Percentiles rank a stretch among this genome's conserved stretches.
These are phyloP conservation scores for Orychophragmus violaceus DNA, from an alignment of 345 rosid species.

Conservation along the genomic window DNA sequence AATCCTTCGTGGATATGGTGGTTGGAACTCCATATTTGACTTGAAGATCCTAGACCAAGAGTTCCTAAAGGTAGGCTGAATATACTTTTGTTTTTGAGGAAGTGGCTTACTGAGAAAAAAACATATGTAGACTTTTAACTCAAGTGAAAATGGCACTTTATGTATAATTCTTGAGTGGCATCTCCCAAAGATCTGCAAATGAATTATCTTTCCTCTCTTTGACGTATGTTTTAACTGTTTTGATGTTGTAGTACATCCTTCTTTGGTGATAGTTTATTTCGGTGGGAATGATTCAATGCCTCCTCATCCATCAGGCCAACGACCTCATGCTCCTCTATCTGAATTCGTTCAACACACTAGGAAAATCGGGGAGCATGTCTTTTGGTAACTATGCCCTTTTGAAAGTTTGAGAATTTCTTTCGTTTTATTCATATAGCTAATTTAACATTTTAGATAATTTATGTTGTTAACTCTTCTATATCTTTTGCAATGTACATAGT, in stretches of 20 bases:
- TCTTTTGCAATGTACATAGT: conserved; percentile 40
- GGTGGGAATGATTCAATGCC: conserved; percentile 86
- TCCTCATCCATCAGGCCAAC: conserved; percentile 55
- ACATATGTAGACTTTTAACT: background rate
- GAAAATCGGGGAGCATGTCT: conserved; percentile 66
- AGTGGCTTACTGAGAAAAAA: background rate
- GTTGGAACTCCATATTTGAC: conserved; percentile 81
- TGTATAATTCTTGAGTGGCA: background rate
- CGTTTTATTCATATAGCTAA: no score
- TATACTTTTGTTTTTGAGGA: no score
- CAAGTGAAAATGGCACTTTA: background rate
- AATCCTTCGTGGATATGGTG: conserved; percentile 66
- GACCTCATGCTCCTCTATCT: conserved; percentile 84
- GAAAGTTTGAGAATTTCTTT: background rate
- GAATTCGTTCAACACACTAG: conserved; percentile 70
- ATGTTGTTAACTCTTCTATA: background rate
- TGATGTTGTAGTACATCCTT: conserved; percentile 67
- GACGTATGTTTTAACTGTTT: conserved; percentile 9
- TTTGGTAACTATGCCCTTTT: conserved; percentile 40
- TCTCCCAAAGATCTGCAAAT: background rate
- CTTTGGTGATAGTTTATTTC: conserved; percentile 82
- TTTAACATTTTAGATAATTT: no score
- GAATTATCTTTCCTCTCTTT: background rate
- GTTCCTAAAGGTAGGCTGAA: background rate
- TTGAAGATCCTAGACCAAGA: conserved; percentile 20